A percentile compares a stretch with the other conserved stretches of the same genome.
Evolutionary conservation across 257 asterid genomes (phyloP).

Genomic region (Solanum piurae): DNA sequence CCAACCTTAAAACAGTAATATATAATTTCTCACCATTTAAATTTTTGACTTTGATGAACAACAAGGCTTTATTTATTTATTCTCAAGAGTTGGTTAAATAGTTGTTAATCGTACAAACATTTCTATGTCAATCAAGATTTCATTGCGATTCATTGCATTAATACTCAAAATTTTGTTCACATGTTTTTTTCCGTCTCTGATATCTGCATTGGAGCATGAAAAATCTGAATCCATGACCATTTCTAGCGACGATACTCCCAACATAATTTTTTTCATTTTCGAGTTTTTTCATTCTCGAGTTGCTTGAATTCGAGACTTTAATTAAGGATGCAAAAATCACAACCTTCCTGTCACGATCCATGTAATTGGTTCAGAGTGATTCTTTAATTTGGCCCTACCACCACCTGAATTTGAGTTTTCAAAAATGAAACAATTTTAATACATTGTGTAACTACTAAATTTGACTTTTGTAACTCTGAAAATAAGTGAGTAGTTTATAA

Average conservation of each 20-base stretch:
- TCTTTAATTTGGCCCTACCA: not conserved
- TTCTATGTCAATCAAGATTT: not conserved
- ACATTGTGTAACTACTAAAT: not conserved
- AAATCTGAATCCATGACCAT: not conserved
- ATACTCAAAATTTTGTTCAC: not conserved
- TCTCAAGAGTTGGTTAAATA: not conserved
- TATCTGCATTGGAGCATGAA: not conserved
- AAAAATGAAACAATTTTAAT: not conserved
- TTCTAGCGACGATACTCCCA: fast-evolving
- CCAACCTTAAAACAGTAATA: not conserved
- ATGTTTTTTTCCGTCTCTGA: not conserved
- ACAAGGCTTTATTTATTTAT: not conserved
- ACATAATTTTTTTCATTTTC: not conserved
- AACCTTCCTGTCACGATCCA: fast-evolving
- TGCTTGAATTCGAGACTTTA: not conserved
- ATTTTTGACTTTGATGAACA: not conserved
- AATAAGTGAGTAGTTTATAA: not conserved
- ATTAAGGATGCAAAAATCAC: not conserved
- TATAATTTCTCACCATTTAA: not conserved
- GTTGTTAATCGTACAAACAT: not conserved
- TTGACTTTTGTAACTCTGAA: not conserved
- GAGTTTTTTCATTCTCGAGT: not conserved
- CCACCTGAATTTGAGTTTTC: not conserved
- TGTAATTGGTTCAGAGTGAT: not conserved
- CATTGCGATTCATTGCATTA: not conserved